These are phyloP conservation scores for Hanseniaspora pseudoguilliermondii DNA, from an alignment of 805 yeast genomes.

Conservation along the genomic window DNA sequence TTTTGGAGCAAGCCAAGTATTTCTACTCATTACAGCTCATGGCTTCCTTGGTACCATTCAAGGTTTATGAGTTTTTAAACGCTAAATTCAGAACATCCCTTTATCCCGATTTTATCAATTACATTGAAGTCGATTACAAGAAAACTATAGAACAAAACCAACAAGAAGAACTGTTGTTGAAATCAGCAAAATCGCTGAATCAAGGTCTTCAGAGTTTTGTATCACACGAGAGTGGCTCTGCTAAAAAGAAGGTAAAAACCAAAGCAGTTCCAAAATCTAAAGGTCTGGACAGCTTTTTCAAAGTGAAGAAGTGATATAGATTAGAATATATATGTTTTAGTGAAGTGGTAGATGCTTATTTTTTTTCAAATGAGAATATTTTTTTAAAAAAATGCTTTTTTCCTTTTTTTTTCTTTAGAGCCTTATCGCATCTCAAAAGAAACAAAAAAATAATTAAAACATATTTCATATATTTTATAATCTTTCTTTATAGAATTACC, in stretches of 20 bases:
- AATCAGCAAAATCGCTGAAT: not conserved
- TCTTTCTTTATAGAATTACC: not conserved
- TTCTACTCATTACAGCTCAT: conserved; percentile 3
- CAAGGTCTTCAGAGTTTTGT: not conserved
- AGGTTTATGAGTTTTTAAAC: not conserved
- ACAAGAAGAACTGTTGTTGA: not conserved
- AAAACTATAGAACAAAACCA: not conserved
- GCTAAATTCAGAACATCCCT: not conserved
- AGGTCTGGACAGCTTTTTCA: conserved; percentile 9
- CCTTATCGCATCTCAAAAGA: not conserved
- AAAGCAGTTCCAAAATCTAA: not conserved
- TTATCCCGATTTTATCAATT: not conserved
- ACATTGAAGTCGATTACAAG: conserved; percentile 2
- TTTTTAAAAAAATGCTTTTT: not conserved
- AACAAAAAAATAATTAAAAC: not conserved
- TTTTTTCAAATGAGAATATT: not conserved
- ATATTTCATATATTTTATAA: not conserved
- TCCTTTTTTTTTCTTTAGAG: not conserved
- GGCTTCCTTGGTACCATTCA: not conserved
- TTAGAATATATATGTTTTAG: not conserved
- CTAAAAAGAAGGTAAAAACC: not conserved
- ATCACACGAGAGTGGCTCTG: not conserved
- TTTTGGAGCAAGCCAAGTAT: not conserved
- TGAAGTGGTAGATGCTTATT: not conserved
- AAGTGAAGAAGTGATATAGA: not conserved